phyloP scores from a whole-genome alignment of 768 basidiomycete species.

The Glaciozyma antarctica region DNA sequence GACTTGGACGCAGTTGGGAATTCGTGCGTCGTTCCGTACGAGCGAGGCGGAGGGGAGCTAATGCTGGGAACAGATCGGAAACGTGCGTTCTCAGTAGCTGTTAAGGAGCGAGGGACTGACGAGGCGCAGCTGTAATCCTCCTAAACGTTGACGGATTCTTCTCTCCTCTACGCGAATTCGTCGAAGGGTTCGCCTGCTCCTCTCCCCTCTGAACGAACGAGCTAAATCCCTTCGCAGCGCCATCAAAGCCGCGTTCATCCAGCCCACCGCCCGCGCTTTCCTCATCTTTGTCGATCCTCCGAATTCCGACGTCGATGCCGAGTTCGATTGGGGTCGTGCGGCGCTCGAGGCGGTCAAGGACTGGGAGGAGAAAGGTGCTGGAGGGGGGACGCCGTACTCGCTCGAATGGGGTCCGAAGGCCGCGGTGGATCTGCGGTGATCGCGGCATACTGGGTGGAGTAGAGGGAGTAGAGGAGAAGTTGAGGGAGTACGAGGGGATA shows the following conservation, averaged over 20 bases:
- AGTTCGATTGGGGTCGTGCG: constrained; percentile 73
- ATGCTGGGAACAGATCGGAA: constrained; percentile 7
- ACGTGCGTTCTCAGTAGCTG: constrained; percentile 8
- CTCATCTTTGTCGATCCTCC: constrained; percentile 71
- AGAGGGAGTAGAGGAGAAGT: too few relatives aligned
- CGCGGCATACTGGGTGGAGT: too few relatives aligned
- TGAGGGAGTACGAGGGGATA: too few relatives aligned
- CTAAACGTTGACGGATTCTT: constrained; percentile 80
- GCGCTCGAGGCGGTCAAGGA: constrained; percentile 54
- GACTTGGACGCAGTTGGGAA: constrained; percentile 88
- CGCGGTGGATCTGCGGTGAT: too few relatives aligned
- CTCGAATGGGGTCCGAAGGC: constrained; percentile 15
- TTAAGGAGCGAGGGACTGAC: not conserved
- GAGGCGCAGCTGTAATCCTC: constrained; percentile 56
- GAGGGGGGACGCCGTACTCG: constrained; percentile 15
- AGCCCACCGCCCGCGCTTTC: constrained; percentile 38
- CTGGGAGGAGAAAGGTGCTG: constrained; percentile 44
- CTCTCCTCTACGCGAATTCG: constrained; percentile 66
- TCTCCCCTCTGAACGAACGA: too few relatives aligned
- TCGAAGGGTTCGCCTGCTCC: constrained; percentile 44
- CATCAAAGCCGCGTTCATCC: constrained; percentile 52
- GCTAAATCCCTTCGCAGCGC: constrained; percentile 37
- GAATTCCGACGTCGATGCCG: constrained; percentile 38
- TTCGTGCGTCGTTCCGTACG: constrained; percentile 44
- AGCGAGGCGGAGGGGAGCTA: not conserved